Conservation (phyloP, 2,329 filamentous ascomycete species). For the Colletotrichum australisinense region DNA sequence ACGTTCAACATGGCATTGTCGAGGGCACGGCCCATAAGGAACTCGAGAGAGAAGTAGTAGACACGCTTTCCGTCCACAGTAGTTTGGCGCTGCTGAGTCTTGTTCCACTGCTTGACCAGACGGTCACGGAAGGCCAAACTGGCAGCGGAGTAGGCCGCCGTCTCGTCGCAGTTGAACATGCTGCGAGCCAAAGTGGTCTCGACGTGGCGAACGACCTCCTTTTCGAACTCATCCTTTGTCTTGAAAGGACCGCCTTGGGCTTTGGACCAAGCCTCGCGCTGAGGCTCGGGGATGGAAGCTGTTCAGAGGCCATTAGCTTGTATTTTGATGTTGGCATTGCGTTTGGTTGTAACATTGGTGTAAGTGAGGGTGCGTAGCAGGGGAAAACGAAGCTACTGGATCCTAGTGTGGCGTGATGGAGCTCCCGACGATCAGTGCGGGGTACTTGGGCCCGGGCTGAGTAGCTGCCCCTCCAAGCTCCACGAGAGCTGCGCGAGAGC, state of each 20-base stretch:
- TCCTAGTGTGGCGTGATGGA: slow-evolving; percentile 37
- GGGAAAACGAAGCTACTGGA: slow-evolving; percentile 20
- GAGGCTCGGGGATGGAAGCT: slow-evolving; percentile 87
- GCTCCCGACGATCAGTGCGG: slow-evolving; percentile 39
- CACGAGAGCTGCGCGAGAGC: slow-evolving; percentile 31
- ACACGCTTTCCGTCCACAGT: slow-evolving; percentile 91
- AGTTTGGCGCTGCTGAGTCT: slow-evolving; percentile 96
- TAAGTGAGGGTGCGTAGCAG: not conserved
- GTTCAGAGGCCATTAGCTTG: slow-evolving; percentile 28
- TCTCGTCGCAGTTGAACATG: slow-evolving; percentile 98
- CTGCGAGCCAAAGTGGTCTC: slow-evolving; percentile 96
- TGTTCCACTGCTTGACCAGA: slow-evolving; percentile 96
- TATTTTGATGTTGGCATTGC: not conserved
- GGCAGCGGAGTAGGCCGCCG: slow-evolving; percentile 90
- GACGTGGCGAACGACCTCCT: slow-evolving; percentile 90
- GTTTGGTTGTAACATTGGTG: not conserved
- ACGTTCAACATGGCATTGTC: slow-evolving; percentile 99
- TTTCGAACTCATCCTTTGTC: slow-evolving; percentile 85
- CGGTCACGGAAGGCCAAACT: slow-evolving; percentile 93
- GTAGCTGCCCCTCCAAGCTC: slow-evolving; percentile 32
- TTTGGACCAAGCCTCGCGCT: slow-evolving; percentile 82
- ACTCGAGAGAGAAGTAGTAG: slow-evolving; percentile 97
- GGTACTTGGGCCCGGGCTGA: slow-evolving; percentile 39
- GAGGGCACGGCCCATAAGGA: slow-evolving; percentile 94
- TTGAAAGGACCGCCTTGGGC: slow-evolving; percentile 76